Evolutionary conservation across 306 rosid species (phyloP).

Genomic region (Glycine soja): DNA sequence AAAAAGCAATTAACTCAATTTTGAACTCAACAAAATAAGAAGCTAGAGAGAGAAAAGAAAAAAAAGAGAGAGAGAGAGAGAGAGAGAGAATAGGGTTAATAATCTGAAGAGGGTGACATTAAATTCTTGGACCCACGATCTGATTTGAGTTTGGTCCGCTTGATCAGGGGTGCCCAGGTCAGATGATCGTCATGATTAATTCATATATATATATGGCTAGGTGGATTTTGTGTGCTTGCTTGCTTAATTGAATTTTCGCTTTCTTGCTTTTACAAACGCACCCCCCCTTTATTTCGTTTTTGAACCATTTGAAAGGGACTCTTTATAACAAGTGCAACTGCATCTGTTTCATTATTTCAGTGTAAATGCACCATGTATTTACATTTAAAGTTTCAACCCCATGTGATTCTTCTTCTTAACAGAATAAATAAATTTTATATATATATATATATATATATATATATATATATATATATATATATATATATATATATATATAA

Average conservation of each 20-base stretch:
- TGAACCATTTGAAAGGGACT: constrained; percentile 57
- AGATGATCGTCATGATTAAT: constrained; percentile 51
- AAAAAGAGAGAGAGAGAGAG: too few species aligned
- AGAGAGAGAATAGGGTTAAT: constrained; percentile 8
- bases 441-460: too few species aligned
- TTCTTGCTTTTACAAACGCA: constrained; percentile 48
- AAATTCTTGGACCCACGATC: constrained; percentile 64
- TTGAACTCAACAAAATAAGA: background rate
- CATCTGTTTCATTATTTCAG: constrained; percentile 53
- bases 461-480: too few species aligned
- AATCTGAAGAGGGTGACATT: constrained; percentile 48
- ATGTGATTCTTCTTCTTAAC: constrained; percentile 51
- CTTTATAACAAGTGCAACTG: constrained; percentile 44
- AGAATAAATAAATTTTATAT: too few species aligned
- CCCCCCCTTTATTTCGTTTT: constrained; percentile 44
- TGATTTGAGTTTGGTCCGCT: constrained; percentile 64
- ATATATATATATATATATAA: too few species aligned
- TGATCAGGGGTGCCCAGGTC: constrained; percentile 56
- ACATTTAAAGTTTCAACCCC: constrained; percentile 41
- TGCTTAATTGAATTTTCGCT: constrained; percentile 52
- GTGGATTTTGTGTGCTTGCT: constrained; percentile 32
- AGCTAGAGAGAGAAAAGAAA: too few species aligned
- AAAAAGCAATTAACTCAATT: background rate
- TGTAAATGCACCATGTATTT: constrained; percentile 46
- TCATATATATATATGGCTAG: constrained; percentile 13